Conservation (phyloP, 331 rosid genomes). For the Prunus yedoensis region DNA sequence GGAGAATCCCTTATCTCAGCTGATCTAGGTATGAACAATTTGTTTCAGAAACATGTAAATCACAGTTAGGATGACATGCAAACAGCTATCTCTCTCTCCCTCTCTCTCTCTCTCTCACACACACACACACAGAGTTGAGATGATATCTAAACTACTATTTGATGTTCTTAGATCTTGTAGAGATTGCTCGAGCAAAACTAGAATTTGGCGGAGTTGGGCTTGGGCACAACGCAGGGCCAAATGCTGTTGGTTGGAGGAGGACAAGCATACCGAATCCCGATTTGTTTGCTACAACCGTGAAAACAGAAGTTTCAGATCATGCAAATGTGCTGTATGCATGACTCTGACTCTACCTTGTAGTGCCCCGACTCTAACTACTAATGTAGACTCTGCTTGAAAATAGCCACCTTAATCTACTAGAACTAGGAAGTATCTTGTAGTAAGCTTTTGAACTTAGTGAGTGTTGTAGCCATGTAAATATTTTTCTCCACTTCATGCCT, state of each 20-base stretch:
- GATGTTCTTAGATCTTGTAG: constrained; percentile 23
- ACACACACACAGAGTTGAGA: neutral
- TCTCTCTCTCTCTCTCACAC: too few species aligned
- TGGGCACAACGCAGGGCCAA: neutral
- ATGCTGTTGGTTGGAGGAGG: neutral
- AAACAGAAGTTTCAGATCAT: constrained; percentile 14
- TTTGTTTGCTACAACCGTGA: constrained; percentile 1
- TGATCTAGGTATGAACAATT: constrained; percentile 10
- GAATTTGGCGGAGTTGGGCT: constrained; percentile 16
- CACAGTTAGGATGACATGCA: neutral
- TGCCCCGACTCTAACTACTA: neutral
- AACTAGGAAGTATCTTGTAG: neutral
- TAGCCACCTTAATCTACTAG: neutral
- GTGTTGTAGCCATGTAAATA: neutral
- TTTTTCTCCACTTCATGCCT: neutral
- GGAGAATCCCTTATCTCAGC: constrained; percentile 25
- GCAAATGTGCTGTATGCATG: neutral
- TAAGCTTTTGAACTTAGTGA: neutral
- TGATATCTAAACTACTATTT: neutral
- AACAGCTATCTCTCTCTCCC: too few species aligned
- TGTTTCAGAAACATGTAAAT: too few species aligned
- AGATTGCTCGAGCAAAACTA: constrained; percentile 22
- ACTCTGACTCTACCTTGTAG: neutral
- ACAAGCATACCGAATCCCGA: neutral
- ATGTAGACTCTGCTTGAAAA: neutral